These are phyloP conservation scores for Mycocalia duriaeana DNA, from an alignment of 1,284 basidiomycete species.

Conservation along the genomic window DNA sequence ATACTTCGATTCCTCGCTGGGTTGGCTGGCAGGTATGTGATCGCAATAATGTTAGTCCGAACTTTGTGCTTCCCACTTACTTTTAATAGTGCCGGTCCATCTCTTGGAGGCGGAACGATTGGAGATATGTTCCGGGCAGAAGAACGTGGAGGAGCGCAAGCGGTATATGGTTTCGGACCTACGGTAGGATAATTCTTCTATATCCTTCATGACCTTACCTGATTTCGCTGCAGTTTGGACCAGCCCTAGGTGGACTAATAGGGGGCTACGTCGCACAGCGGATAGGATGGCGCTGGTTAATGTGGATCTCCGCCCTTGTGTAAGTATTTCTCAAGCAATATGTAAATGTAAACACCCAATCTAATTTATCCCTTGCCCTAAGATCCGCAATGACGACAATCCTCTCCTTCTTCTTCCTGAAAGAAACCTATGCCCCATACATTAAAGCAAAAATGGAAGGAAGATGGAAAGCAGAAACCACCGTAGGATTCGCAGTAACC, in stretches of 20 bases:
- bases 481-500: not conserved
- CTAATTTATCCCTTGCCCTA: not conserved
- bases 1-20: not conserved
- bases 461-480: not conserved
- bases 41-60: too few relatives aligned
- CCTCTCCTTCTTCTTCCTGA: not conserved
- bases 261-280: not conserved
- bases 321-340: not conserved
- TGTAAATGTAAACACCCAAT: not conserved
- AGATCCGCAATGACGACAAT: not conserved
- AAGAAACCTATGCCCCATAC: not conserved
- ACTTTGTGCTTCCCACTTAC: too few relatives aligned
- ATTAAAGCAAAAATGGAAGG: not conserved
- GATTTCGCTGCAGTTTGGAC: not conserved
- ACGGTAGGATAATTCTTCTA: not conserved
- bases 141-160: conserved; percentile 1
- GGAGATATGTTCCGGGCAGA: not conserved
- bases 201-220: not conserved
- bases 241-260: not conserved
- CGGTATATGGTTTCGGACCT: conserved; percentile 1
- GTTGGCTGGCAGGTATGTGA: not conserved
- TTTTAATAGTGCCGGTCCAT: not conserved
- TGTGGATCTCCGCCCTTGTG: not conserved
- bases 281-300: not conserved
- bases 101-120: not conserved